Percentiles rank a stretch among this genome's conserved stretches.
phyloP scores from a whole-genome alignment of 2,329 filamentous ascomycete genomes.

The Epichloe sibirici region DNA sequence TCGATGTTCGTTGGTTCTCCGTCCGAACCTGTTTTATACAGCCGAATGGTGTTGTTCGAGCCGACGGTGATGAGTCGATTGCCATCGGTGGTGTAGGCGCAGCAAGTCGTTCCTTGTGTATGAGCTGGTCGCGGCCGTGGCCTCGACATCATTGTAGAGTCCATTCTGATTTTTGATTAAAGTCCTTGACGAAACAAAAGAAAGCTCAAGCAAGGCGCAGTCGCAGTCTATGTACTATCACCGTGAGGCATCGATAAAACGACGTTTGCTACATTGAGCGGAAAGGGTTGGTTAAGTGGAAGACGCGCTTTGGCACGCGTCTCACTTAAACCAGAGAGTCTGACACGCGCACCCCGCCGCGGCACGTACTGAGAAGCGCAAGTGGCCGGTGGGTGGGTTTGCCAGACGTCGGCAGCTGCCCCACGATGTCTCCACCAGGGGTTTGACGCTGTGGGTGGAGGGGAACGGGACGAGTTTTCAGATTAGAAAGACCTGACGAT shows the following conservation, averaged over 20 bases:
- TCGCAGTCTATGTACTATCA: neutral
- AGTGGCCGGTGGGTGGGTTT: neutral
- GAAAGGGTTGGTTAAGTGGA: neutral
- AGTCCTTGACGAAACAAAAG: neutral
- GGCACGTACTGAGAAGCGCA: neutral
- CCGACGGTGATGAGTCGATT: conserved; percentile 80
- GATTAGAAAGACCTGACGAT: neutral
- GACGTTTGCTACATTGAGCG: neutral
- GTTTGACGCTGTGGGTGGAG: neutral
- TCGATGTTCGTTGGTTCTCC: conserved; percentile 89
- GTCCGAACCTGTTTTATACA: conserved; percentile 84
- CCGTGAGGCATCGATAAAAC: neutral
- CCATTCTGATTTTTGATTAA: conserved; percentile 12
- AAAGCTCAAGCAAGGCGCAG: neutral
- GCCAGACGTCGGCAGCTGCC: neutral
- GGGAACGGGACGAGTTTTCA: neutral
- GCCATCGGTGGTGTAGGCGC: conserved; percentile 84
- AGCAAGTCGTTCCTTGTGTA: conserved; percentile 74
- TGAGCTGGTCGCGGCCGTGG: conserved; percentile 59
- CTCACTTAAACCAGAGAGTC: conserved; percentile 6
- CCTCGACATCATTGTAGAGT: conserved; percentile 25
- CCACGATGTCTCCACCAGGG: conserved; percentile 2
- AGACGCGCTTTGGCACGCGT: conserved; percentile 31
- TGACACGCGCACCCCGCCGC: neutral
- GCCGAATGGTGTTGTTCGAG: conserved; percentile 82